These are phyloP conservation scores for Panellus pusillus DNA, from an alignment of 768 basidiomycete genomes.

Conservation along the genomic window DNA sequence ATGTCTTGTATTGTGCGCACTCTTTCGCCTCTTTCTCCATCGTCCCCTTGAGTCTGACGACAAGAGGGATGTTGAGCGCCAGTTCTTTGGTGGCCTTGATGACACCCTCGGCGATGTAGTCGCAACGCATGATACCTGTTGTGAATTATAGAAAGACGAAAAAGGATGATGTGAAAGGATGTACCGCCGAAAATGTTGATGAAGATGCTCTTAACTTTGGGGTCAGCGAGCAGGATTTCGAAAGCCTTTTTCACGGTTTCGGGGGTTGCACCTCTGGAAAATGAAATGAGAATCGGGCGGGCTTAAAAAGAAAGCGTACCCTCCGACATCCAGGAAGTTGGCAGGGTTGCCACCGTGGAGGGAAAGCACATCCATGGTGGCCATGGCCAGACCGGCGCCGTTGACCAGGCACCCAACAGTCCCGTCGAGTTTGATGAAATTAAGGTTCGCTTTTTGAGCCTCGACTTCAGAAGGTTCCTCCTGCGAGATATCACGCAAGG, in stretches of 20 bases:
- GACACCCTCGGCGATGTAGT: slow-evolving; percentile 97
- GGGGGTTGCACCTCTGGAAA: slow-evolving; percentile 87
- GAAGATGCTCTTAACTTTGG: slow-evolving; percentile 96
- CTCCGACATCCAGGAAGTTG: slow-evolving; percentile 98
- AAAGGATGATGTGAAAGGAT: slow-evolving; percentile 16
- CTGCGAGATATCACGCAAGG: slow-evolving; percentile 87
- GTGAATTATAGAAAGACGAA: slow-evolving; percentile 2
- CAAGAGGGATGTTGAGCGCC: slow-evolving; percentile 76
- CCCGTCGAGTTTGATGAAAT: slow-evolving; percentile 99
- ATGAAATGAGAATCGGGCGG: slow-evolving; percentile 6
- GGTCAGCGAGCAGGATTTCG: slow-evolving; percentile 87
- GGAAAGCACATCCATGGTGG: slow-evolving; percentile 99
- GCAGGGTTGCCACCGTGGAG: slow-evolving; percentile 96
- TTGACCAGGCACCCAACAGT: slow-evolving; percentile 97
- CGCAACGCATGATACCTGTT: slow-evolving; percentile 95
- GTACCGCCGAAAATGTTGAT: slow-evolving; percentile 95
- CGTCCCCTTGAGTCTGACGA: slow-evolving; percentile 95
- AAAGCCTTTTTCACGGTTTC: slow-evolving; percentile 99
- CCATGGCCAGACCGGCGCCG: slow-evolving; percentile 98
- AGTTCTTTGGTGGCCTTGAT: slow-evolving; percentile 97
- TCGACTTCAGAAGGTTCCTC: slow-evolving; percentile 98
- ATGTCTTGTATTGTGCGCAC: slow-evolving; percentile 46
- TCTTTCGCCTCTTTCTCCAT: slow-evolving; percentile 95
- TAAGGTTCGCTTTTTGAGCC: slow-evolving; percentile 92
- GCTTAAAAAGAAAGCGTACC: slow-evolving; percentile 40